Percentiles rank a stretch among this genome's conserved stretches.
Conservation (phyloP, 129 eudicot genomes). For the Chrysanthemum lavandulifolium region DNA sequence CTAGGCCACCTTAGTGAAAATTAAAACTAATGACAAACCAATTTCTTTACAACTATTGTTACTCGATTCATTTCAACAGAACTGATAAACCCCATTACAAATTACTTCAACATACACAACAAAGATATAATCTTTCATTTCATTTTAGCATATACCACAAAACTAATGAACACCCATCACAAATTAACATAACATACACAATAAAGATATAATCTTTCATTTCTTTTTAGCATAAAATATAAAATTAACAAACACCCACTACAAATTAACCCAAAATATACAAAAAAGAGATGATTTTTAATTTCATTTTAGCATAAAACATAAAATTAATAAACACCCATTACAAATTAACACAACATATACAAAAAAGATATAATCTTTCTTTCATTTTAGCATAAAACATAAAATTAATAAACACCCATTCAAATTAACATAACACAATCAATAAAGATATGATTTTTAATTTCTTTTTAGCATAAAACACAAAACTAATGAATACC, state of each 20-base stretch:
- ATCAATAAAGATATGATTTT: conserved; percentile 1
- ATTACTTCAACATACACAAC: neutral
- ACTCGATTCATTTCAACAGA: neutral
- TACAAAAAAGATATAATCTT: neutral
- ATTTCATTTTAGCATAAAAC: neutral
- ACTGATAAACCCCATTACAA: neutral
- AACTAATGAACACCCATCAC: neutral
- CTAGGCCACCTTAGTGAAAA: too few relatives aligned
- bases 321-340: neutral
- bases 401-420: neutral
- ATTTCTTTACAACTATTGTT: too few relatives aligned
- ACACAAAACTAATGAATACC: neutral
- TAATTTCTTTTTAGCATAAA: neutral
- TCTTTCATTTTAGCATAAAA: neutral
- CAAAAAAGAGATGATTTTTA: too few relatives aligned
- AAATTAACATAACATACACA: too few relatives aligned
- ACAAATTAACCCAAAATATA: too few relatives aligned
- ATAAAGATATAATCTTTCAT: neutral
- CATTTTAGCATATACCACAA: neutral
- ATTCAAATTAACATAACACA: neutral
- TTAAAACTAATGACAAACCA: too few relatives aligned
- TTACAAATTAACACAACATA: too few relatives aligned
- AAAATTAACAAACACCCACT: too few relatives aligned
- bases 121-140: neutral
- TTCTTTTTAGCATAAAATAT: too few relatives aligned